Base-by-base conservation (phyloP, 2,329 filamentous ascomycete species). In the Monosporascus sp. region DNA sequence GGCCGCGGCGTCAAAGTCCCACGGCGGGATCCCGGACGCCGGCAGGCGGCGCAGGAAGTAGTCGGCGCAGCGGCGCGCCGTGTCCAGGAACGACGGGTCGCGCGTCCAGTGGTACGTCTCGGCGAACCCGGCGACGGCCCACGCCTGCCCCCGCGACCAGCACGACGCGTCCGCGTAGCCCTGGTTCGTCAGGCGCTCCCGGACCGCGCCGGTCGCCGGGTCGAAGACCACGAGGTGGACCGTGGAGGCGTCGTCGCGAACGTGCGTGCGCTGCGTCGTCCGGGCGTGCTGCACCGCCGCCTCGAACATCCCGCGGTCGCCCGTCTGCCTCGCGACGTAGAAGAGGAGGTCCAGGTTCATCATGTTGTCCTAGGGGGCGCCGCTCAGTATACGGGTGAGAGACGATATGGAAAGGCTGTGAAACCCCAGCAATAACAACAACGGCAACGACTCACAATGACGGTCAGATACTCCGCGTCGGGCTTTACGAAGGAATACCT, bases 81-180 rank as follows among this genome's bases (percentile, higher is more conserved):
- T 77, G 0, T 69, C 58, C 1, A 79, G 66, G 53, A 77, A 79
- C 1, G 64, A 65, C 0, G 38, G 43, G 26, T 76, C 71, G 11
- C 68, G 66, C 0, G 74, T 79, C 75, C 76, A 78, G n/a, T 59
- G 58, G 50, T 76, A 78, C 0, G 72, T 72, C 58, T 78, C 71
- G 0, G 71, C 71, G 51, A 78, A 79, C 0, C 77, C 77, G 48
- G 72, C 68, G 3, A 79, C 73, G 0, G 72, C 71, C 77, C 77
- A 80, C 0, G 75, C 75, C 52, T 80, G 77, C 0, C 77, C 77
- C 3, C 77, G 69, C 5, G 71, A 65, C 77, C 77, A 80, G 9
- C 71, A 76, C 0, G 72, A 76, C 1, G 61, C 61, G 50, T 78
- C 72, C 2, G 60, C 61, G 59, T 71, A 72, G 0, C 77, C 77